Percentiles rank a stretch among this genome's conserved stretches.
Evolutionary conservation across 225 moss, liverwort and hornwort species (phyloP).

Genomic region (Anthoceros angustus): DNA sequence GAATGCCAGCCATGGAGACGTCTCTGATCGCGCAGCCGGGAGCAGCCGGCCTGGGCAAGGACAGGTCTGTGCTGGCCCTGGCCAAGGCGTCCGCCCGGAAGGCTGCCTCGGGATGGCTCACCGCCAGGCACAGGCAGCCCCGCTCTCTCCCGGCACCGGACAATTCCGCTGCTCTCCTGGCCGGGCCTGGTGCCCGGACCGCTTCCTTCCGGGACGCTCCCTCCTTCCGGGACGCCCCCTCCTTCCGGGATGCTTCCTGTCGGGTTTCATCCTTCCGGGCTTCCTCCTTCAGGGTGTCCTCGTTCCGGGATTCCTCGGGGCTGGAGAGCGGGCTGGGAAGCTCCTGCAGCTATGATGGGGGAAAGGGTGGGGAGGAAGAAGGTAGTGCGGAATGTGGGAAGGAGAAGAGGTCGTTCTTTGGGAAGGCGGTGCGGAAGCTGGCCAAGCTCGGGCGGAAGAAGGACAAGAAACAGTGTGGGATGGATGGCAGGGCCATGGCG

Average conservation of each 20-base stretch:
- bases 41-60: neutral
- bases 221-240: no score
- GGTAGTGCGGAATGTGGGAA: neutral
- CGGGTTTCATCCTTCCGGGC: neutral
- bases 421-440: neutral
- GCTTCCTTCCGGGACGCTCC: no score
- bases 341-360: neutral
- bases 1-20: neutral
- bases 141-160: neutral
- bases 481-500: neutral
- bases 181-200: no score
- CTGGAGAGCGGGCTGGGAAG: neutral
- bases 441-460: neutral
- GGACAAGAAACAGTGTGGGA: neutral
- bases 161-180: neutral
- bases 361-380: neutral
- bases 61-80: neutral
- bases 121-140: neutral
- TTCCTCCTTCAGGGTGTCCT: neutral
- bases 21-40: neutral
- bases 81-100: neutral
- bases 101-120: neutral
- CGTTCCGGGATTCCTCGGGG: neutral
- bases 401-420: neutral
- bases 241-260: no score